These are phyloP conservation scores for Scedosporium dehoogii DNA, from an alignment of 2,329 filamentous ascomycete species.

Conservation along the genomic window DNA sequence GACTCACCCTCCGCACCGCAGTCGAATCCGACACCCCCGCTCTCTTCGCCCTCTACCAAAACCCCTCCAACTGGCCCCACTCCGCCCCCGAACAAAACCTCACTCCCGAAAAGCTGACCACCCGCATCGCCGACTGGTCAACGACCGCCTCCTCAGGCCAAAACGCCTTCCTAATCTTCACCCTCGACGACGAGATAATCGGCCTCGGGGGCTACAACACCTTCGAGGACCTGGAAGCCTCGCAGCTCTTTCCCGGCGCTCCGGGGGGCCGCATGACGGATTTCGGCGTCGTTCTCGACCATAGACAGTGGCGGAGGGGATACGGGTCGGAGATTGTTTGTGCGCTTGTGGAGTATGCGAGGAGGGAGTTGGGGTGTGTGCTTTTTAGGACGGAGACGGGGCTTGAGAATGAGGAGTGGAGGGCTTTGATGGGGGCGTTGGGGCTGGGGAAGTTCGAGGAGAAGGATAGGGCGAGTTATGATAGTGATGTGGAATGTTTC, in stretches of 20 bases:
- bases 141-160: not conserved
- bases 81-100: not conserved
- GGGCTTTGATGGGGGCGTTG: not conserved
- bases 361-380: not conserved
- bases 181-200: not conserved
- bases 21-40: not conserved
- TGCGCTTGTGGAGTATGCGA: not conserved
- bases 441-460: not conserved
- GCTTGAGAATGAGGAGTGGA: not conserved
- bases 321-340: not conserved
- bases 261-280: not conserved
- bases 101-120: not conserved
- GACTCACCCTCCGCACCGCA: not conserved
- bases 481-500: not conserved
- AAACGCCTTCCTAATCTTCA: not conserved
- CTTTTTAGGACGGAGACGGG: not conserved
- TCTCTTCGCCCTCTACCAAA: not conserved
- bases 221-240: not conserved
- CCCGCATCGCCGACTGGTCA: not conserved
- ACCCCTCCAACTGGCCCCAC: not conserved
- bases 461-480: not conserved
- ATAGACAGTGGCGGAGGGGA: not conserved
- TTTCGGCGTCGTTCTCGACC: not conserved
- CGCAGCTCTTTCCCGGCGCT: not conserved
- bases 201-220: not conserved